A percentile compares a stretch with the other conserved stretches of the same genome.
phyloP scores from a whole-genome alignment of 2,329 filamentous ascomycete genomes.

The Penicillium rolfsii region DNA sequence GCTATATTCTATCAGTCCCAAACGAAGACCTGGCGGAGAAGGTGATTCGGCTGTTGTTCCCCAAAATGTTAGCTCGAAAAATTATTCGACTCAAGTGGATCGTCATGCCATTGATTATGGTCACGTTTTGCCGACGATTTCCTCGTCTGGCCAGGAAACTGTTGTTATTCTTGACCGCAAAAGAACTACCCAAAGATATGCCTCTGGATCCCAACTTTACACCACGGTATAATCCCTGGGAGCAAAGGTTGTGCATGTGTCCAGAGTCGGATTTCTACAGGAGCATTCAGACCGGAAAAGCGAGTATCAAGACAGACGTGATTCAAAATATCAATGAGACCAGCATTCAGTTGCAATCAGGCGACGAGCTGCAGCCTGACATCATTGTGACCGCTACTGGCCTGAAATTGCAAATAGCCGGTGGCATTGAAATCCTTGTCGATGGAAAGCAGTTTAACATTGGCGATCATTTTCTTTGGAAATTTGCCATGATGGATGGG shows the following conservation, averaged over 20 bases:
- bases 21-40: slow-evolving; percentile 29
- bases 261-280: slow-evolving; percentile 60
- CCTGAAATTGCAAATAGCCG: slow-evolving; percentile 32
- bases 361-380: slow-evolving; percentile 35
- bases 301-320: slow-evolving; percentile 44
- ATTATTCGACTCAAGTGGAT: slow-evolving; percentile 49
- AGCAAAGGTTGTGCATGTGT: slow-evolving; percentile 72
- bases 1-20: slow-evolving; percentile 61
- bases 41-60: neutral
- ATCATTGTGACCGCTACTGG: slow-evolving; percentile 40
- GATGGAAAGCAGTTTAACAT: slow-evolving; percentile 29
- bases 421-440: slow-evolving; percentile 30
- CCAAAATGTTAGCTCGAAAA: slow-evolving; percentile 8
- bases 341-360: slow-evolving; percentile 50
- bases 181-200: slow-evolving; percentile 55
- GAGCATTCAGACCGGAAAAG: slow-evolving; percentile 42
- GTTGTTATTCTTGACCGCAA: neutral
- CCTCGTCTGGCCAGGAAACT: neutral
- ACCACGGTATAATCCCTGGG: slow-evolving; percentile 65
- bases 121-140: neutral
- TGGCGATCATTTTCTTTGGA: slow-evolving; percentile 35
- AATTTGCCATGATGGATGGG: slow-evolving; percentile 17
- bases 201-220: slow-evolving; percentile 64
- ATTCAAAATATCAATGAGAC: slow-evolving; percentile 52
- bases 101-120: slow-evolving; percentile 49